Percentiles rank a stretch among this genome's conserved stretches.
Conservation (phyloP, 108 stramenopile genomes). For the Cyclotella kingstonii region DNA sequence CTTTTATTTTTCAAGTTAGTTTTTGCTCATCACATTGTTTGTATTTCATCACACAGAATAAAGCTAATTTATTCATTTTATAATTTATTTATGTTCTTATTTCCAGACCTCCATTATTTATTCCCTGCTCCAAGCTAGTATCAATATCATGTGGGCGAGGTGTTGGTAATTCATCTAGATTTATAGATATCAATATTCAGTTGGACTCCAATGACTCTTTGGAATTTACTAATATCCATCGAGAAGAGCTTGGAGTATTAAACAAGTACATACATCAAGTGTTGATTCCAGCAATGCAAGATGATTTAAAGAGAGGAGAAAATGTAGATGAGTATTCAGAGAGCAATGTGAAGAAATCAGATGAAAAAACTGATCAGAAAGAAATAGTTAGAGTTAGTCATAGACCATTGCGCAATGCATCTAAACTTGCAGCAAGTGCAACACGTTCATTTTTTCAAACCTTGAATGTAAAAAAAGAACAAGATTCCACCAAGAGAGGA, state of each 20-base stretch:
- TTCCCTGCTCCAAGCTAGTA: constrained; percentile 51
- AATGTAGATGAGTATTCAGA: constrained; percentile 13
- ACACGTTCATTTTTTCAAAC: constrained; percentile 19
- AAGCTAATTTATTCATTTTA: background rate
- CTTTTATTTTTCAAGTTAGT: constrained; percentile 76
- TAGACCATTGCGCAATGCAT: constrained; percentile 34
- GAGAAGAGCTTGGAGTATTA: constrained; percentile 62
- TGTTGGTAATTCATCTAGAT: constrained; percentile 49
- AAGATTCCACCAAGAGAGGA: background rate
- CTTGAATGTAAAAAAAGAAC: constrained; percentile 1
- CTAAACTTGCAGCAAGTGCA: constrained; percentile 37
- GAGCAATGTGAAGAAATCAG: constrained; percentile 15
- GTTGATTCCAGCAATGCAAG: constrained; percentile 73
- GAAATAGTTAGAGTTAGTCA: constrained; percentile 2
- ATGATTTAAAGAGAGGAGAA: constrained; percentile 35
- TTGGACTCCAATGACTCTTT: constrained; percentile 29
- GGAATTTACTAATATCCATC: constrained; percentile 80
- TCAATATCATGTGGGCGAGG: constrained; percentile 80
- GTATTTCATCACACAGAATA: background rate
- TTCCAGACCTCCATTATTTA: constrained; percentile 63
- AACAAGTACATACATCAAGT: constrained; percentile 69
- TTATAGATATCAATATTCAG: constrained; percentile 20
- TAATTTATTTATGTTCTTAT: background rate
- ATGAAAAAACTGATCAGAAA: constrained; percentile 22
- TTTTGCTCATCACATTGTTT: background rate